Evolutionary conservation across 2,329 filamentous ascomycete genomes (phyloP).

Genomic region (Furcasterigmium furcatum): DNA sequence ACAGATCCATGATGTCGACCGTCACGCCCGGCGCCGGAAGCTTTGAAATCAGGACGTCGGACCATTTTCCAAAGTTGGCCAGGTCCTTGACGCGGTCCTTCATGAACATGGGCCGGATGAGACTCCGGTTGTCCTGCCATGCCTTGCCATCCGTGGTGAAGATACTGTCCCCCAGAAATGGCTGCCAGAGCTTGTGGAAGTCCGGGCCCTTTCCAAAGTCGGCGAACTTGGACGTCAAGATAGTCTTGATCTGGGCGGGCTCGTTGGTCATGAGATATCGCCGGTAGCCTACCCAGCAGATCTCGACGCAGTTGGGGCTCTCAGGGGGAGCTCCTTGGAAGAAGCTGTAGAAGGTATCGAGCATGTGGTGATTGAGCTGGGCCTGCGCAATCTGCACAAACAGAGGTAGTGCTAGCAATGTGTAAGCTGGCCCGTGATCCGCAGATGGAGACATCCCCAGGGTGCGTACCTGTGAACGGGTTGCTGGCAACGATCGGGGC

Average conservation of each 20-base stretch:
- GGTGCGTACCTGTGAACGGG: conserved; percentile 10
- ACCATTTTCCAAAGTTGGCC: conserved; percentile 56
- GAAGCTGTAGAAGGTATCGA: conserved; percentile 24
- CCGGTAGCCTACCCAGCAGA: conserved; percentile 23
- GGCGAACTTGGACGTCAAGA: conserved; percentile 51
- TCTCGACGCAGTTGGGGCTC: conserved; percentile 31
- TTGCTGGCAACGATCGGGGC: conserved; percentile 12
- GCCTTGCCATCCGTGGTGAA: conserved; percentile 48
- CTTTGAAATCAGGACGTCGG: conserved; percentile 52
- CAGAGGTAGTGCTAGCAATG: conserved; percentile 7
- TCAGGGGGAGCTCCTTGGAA: conserved; percentile 22
- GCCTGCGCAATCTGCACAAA: conserved; percentile 8
- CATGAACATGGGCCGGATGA: conserved; percentile 52
- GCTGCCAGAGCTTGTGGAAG: conserved; percentile 39
- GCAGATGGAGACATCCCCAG: too few species aligned
- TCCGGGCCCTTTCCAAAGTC: conserved; percentile 45
- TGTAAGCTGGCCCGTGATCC: neutral
- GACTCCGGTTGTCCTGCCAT: conserved; percentile 51
- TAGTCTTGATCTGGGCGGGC: conserved; percentile 42
- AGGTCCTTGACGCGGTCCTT: conserved; percentile 46
- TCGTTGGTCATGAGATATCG: conserved; percentile 46
- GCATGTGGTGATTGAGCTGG: conserved; percentile 20
- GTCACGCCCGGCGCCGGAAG: conserved; percentile 51
- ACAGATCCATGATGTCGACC: conserved; percentile 59
- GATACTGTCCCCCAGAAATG: conserved; percentile 53